Base-by-base conservation (phyloP, 2,329 filamentous ascomycete genomes). In the Lasiodiplodia hormozganensis region DNA sequence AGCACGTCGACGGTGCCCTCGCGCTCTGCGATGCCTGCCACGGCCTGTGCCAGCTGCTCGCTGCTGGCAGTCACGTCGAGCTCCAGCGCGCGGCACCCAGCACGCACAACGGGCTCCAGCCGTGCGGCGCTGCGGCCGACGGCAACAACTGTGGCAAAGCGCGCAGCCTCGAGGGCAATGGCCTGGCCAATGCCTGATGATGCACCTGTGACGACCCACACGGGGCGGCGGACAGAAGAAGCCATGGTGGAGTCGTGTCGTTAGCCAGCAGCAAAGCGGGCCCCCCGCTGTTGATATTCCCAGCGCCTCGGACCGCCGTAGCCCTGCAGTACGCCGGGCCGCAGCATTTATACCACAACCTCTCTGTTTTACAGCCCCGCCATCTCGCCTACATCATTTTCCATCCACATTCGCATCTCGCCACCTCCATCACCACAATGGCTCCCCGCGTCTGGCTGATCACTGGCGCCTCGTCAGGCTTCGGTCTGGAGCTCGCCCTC, bases 171-270 rank as follows among this genome's bases (percentile, higher is more conserved):
- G 18, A 83, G 78, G 38, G 79, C 79, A 4, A 86, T 76, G 69
- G 78, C 75, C 51, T 82, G 77, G 47, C 85, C 84, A 69, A 86
- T 79, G 62, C 85, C 84, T 14, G 76, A 79, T 43, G 81, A 82
- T 2, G 80, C 79, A n/a, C 83, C 84, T 10, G 82, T 85, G 70
- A 86, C 83, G 72, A 85, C 80, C 82, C 83, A 85, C 14, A 85
- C 80, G 47, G 75, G 76, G 21, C 49, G 49, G 6, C 18, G 49
- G 49, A 23, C 49, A 16, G 49, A 52, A 52, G 49, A 52, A 23
- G 49, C 49, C 49, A 52, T 52, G 21, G 49, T 52, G 49, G 43
- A 47, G 43, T 47, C 6, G 43, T 43, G 7, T 14, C 12, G 40
- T 43, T 43, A 43, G 1, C 43, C 43, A 47, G 43, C n/a, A 47